A percentile compares a stretch with the other conserved stretches of the same genome.
Conservation (phyloP, 345 rosid species). For the Triadica sebifera region DNA sequence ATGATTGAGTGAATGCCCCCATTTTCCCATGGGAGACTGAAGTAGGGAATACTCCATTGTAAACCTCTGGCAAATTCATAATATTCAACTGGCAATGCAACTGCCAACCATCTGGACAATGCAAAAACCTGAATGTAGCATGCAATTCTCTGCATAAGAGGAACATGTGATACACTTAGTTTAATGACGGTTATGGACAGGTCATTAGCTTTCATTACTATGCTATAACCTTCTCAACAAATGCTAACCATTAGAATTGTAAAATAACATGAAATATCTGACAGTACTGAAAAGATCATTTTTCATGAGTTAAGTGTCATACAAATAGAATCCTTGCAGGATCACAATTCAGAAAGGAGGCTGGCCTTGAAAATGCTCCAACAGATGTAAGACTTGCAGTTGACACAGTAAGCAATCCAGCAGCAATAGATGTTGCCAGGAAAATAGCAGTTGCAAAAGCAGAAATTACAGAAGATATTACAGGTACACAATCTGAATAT, state of each 20-base stretch:
- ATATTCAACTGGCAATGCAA: slow-evolving; percentile 66
- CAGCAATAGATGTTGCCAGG: slow-evolving; percentile 50
- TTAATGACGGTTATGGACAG: not conserved
- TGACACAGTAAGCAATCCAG: slow-evolving; percentile 76
- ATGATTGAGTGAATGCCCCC: slow-evolving; percentile 50
- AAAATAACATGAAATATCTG: not conserved
- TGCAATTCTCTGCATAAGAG: slow-evolving; percentile 60
- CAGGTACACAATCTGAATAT: slow-evolving; percentile 68
- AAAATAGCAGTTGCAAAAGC: slow-evolving; percentile 51
- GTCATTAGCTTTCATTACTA: not conserved
- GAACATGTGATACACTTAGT: slow-evolving; percentile 11
- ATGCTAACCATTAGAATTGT: not conserved
- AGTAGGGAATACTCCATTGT: slow-evolving; percentile 89
- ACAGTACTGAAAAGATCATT: not conserved
- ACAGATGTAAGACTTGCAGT: slow-evolving; percentile 71
- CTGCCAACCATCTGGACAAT: slow-evolving; percentile 76
- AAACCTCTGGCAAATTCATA: slow-evolving; percentile 66
- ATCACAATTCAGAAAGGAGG: slow-evolving; percentile 52
- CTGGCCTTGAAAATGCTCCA: slow-evolving; percentile 61
- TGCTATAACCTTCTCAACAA: not conserved
- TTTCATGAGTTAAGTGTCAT: slow-evolving; percentile 32
- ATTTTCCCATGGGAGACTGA: slow-evolving; percentile 87
- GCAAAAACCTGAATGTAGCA: slow-evolving; percentile 93
- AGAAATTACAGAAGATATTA: slow-evolving; percentile 47
- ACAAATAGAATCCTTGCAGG: slow-evolving; percentile 84